A percentile compares a stretch with the other conserved stretches of the same genome.
Evolutionary conservation across 176 grass and related monocot species (phyloP).

Genomic region (Urochloa ruziziensis): DNA sequence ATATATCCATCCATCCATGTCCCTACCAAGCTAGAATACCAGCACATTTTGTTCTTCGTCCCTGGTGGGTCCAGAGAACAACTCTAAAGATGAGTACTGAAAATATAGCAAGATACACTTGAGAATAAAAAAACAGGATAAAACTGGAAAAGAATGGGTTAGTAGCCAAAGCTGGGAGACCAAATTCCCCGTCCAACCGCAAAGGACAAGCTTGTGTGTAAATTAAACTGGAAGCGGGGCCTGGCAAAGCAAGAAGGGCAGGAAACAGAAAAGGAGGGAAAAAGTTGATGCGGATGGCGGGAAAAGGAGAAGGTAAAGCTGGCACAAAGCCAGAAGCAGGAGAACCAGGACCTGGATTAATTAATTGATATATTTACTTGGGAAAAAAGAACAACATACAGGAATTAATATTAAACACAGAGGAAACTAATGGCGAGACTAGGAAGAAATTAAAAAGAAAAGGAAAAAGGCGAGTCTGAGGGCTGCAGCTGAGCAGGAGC

Average conservation of each 20-base stretch:
- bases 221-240: conserved; percentile 27
- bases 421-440: conserved; percentile 17
- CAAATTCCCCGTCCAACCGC: conserved; percentile 55
- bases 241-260: conserved; percentile 27
- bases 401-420: background rate
- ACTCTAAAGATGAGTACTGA: background rate
- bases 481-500: conserved; percentile 15
- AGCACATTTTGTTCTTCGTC: background rate
- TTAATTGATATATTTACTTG: conserved; percentile 40
- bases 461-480: background rate
- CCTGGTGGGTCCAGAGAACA: conserved; percentile 8
- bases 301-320: conserved; percentile 52
- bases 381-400: conserved; percentile 15
- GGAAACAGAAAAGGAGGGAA: conserved; percentile 3
- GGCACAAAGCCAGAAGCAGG: conserved; percentile 39
- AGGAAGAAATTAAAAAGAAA: background rate
- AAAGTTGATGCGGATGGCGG: conserved; percentile 48
- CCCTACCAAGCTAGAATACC: background rate
- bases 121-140: background rate
- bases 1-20: conserved; percentile 3
- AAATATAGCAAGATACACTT: background rate
- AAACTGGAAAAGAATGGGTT: conserved; percentile 1
- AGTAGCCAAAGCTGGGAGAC: conserved; percentile 37
- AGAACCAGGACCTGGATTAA: conserved; percentile 38
- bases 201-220: conserved; percentile 56